Percentiles rank a stretch among this genome's conserved stretches.
These are phyloP conservation scores for Punica granatum DNA, from an alignment of 345 rosid species.

Conservation along the genomic window DNA sequence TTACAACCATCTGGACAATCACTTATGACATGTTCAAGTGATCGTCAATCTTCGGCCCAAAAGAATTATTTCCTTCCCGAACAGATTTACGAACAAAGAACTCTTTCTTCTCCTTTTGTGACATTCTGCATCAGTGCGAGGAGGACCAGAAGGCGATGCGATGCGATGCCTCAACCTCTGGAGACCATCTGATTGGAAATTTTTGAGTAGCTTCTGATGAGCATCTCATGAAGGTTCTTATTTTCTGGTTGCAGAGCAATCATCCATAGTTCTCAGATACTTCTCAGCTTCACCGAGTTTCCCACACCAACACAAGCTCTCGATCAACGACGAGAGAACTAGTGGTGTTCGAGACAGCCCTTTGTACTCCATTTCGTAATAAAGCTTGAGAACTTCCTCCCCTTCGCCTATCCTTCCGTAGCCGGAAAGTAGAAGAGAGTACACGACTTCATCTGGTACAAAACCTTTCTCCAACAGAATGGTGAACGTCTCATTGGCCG, in stretches of 20 bases:
- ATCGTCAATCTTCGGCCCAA: no score
- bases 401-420: constrained; percentile 31
- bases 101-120: no score
- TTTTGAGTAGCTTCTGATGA: constrained; percentile 22
- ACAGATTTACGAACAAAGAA: no score
- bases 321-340: constrained; percentile 34
- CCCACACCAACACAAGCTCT: constrained; percentile 39
- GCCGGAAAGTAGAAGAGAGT: constrained; percentile 39
- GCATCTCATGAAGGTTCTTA: constrained; percentile 29
- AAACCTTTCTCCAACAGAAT: constrained; percentile 48
- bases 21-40: no score
- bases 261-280: constrained; percentile 39
- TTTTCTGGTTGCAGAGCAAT: constrained; percentile 23
- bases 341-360: constrained; percentile 30
- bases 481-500: constrained; percentile 41
- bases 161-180: no score
- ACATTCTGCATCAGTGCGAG: no score
- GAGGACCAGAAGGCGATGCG: no score
- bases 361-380: constrained; percentile 59
- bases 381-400: constrained; percentile 57
- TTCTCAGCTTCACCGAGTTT: constrained; percentile 47
- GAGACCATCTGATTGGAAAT: constrained; percentile 42
- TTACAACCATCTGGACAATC: no score
- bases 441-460: constrained; percentile 38
- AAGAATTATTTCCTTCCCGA: no score